These are phyloP conservation scores for Artemisia tridentata DNA, from an alignment of 129 eudicot species.

Conservation along the genomic window DNA sequence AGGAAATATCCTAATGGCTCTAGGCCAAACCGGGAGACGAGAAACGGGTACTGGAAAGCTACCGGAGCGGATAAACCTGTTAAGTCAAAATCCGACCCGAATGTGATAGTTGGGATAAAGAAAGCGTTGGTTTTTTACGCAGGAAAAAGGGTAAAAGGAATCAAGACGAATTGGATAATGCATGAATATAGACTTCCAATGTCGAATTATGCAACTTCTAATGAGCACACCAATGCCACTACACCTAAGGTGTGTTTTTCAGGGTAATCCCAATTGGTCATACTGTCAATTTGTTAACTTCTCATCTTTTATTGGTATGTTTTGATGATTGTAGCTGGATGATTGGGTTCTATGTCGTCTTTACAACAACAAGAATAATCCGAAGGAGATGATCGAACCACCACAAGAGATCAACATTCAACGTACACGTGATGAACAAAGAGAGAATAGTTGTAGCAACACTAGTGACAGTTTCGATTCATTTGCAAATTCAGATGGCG, in stretches of 20 bases:
- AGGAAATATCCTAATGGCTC: conserved; percentile 34
- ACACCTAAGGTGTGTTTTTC: not conserved
- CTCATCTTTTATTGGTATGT: not conserved
- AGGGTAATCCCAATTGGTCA: no score
- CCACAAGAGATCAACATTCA: conserved; percentile 1
- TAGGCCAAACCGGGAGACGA: conserved; percentile 23
- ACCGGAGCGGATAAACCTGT: conserved; percentile 31
- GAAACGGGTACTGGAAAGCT: conserved; percentile 37
- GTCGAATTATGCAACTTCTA: not conserved
- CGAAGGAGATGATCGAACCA: conserved; percentile 16
- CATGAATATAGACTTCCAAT: conserved; percentile 25
- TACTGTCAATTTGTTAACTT: no score
- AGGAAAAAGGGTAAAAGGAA: conserved; percentile 20
- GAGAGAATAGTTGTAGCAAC: conserved; percentile 21
- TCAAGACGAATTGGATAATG: conserved; percentile 36
- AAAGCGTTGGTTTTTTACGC: conserved; percentile 27
- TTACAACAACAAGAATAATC: conserved; percentile 37
- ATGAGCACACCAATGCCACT: no score
- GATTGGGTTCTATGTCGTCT: conserved; percentile 42
- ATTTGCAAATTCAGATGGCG: conserved; percentile 26
- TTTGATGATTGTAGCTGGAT: conserved; percentile 26
- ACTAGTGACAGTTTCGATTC: conserved; percentile 32
- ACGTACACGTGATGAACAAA: conserved; percentile 15
- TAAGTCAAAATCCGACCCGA: not conserved
- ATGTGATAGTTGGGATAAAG: conserved; percentile 14